Evolutionary conservation across 179 eudicot species (phyloP), one percentile per base, ranked within the genome.

Genomic region (Corrigiola litoralis): DNA sequence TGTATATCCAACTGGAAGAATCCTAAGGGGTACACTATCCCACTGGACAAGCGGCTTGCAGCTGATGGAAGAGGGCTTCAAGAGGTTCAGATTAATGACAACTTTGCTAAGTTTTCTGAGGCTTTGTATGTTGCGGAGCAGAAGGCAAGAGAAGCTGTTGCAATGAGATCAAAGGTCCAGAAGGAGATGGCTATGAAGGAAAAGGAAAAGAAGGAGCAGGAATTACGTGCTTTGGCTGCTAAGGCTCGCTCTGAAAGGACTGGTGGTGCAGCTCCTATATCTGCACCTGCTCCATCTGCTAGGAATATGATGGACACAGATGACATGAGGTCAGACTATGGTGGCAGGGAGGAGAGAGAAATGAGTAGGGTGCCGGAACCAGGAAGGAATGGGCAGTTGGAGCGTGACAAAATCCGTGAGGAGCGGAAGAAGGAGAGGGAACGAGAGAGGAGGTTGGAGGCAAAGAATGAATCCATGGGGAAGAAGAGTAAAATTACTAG

Each of bases 1-100:
- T 92, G 98, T 57, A 87, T 92, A 63, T 92, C 98, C 0, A 92
- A 92, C 71, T 92, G 95, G 98, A 92, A 92, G 84, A 89, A 89
- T 45, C 92, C 98, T 0, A 92, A 91, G 72, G 97, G 96, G 61
- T 91, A 86, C 57, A 89, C 97, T 2, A 91, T 91, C 38, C 97
- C 97, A 2, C 80, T 91, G 10, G 96, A 91, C 48, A 91, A 86
- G 74, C 87, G 97, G 34, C 75, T 91, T 61, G 97, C 97, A 11
- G 97, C 96, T 0, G 98, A 92, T 78, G 98, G 98, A 48, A 85
- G 96, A 45, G 96, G 96, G 28, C 88, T 89, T 57, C 96, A 92
- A 67, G 96, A 92, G 29, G 98, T 92, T 54, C 92, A 89, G 65
- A 92, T 89, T 31, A 89, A 89, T 71, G 96, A 92, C 42, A 85